A percentile compares a stretch with the other conserved stretches of the same genome.
Conservation (phyloP, 441 rosid genomes). For the Populus tomentosa region DNA sequence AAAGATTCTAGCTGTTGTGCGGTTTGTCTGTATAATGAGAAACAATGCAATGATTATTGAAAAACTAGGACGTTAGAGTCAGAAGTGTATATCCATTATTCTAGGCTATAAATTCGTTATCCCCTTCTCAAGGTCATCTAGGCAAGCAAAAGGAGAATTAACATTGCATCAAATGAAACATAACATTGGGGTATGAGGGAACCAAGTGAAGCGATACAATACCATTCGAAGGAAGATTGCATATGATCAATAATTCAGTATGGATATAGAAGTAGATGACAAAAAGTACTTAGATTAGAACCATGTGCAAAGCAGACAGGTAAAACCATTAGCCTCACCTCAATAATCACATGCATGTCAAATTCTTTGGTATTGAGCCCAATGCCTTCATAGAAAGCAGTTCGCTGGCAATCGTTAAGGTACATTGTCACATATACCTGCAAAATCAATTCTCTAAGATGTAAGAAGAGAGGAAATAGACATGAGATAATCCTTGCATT, state of each 20-base stretch:
- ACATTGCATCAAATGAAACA: background rate
- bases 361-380: conserved; percentile 90
- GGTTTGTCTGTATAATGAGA: conserved; percentile 59
- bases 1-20: conserved; percentile 89
- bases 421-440: conserved; percentile 97
- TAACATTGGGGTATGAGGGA: background rate
- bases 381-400: conserved; percentile 88
- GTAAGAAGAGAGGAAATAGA: background rate
- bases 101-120: background rate
- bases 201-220: background rate
- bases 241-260: background rate
- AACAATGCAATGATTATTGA: background rate
- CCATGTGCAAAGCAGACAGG: background rate
- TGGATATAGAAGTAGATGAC: background rate
- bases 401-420: conserved; percentile 89
- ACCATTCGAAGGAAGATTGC: background rate
- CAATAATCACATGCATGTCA: conserved; percentile 97
- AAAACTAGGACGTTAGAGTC: background rate
- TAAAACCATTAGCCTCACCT: conserved; percentile 45
- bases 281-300: background rate
- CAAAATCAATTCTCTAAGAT: conserved; percentile 6
- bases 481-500: background rate
- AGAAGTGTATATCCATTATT: background rate
- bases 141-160: background rate
- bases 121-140: background rate